Evolutionary conservation across 2,329 filamentous ascomycete genomes (phyloP), one percentile per base, ranked within the genome.

Genomic region (Epichloe amarillans): DNA sequence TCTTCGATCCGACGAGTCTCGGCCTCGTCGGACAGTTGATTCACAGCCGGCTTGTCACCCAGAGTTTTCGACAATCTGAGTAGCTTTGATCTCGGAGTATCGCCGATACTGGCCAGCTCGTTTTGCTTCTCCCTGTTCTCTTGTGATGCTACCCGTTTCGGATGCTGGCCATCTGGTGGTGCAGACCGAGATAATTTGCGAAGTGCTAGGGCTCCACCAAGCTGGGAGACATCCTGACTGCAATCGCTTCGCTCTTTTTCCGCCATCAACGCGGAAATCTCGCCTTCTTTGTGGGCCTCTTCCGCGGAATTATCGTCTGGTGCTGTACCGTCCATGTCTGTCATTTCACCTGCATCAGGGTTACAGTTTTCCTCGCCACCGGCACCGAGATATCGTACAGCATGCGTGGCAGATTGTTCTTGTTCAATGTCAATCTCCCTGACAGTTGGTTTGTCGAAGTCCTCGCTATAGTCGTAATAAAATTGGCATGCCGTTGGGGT

Each of bases 391-490:
- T 23, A 40, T 21, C 23, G 36, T 26, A 12, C 26, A 40, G 42
- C 35, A 30, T 40, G 33, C 2, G 42, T 33, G 5, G 66, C 60
- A 17, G 57, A 49, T 11, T 48, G 50, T 33, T 23, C 40, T 26
- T 54, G 37, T 4, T 57, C 51, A 5, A 52, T 39, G 7, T 57
- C 46, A 6, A 46, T 57, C 4, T 57, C 50, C 11, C 47, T 56
- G 33, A 58, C 52, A 19, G 53, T 51, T 17, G 58, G 61, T 43
- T 59, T 64, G 17, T 75, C 71, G 48, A 77, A 77, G 3, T 68
- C 70, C 55, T 77, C 75, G 17, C 67, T 72, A 56, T 77, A 77
- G 57, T 78, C 75, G 54, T 77, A 77, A 57, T 76, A 77, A 39
- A 71, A 66, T 42, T 71, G 64, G 52, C 66, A 58, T 37, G 57